These are phyloP conservation scores for Alternaria arbusti DNA, from an alignment of 2,329 filamentous ascomycete genomes.

Conservation along the genomic window DNA sequence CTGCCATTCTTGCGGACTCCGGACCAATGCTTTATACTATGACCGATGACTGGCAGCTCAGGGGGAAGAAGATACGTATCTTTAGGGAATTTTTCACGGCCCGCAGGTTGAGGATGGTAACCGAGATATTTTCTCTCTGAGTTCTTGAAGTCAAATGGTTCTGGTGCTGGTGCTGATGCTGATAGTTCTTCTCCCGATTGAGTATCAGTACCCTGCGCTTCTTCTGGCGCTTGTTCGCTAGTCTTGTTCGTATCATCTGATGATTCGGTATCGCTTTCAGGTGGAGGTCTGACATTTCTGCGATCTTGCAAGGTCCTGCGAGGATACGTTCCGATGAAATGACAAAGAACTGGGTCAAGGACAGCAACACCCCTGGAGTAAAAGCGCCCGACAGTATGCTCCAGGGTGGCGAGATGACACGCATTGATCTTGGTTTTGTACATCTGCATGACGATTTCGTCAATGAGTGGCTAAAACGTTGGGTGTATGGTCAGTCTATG, in stretches of 20 bases:
- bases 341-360: conserved; percentile 27
- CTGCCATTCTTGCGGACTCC: conserved; percentile 12
- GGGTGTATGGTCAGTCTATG: neutral
- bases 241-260: neutral
- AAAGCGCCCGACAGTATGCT: conserved; percentile 25
- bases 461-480: conserved; percentile 8
- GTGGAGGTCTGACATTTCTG: neutral
- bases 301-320: conserved; percentile 10
- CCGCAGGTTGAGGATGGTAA: neutral
- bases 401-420: conserved; percentile 22
- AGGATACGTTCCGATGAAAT: conserved; percentile 24
- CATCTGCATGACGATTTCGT: conserved; percentile 22
- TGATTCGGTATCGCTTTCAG: no score
- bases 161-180: neutral
- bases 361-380: conserved; percentile 16
- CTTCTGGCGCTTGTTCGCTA: neutral
- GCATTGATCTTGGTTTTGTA: conserved; percentile 6
- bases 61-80: conserved; percentile 18
- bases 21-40: conserved; percentile 21
- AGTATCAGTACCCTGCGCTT: neutral
- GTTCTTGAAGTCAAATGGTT: neutral
- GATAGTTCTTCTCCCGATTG: neutral
- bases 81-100: neutral
- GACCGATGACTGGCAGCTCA: conserved; percentile 17
- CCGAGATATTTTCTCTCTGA: neutral